These are phyloP conservation scores for Aotearoamyces nothofagi DNA, from an alignment of 2,329 filamentous ascomycete species.

Conservation along the genomic window DNA sequence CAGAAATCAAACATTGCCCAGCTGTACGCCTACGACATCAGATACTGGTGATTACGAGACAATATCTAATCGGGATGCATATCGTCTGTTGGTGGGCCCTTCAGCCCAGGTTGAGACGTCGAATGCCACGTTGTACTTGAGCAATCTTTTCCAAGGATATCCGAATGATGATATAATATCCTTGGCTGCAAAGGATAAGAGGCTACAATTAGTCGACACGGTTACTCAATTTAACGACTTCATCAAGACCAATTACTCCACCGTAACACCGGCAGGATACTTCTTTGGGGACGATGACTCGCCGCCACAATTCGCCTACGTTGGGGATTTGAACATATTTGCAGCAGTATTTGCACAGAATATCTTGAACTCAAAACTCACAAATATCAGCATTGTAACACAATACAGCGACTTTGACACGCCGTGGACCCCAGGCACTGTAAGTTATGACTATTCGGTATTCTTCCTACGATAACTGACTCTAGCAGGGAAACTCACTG, in stretches of 20 bases:
- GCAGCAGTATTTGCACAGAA: constrained; percentile 49
- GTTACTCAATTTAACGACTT: constrained; percentile 53
- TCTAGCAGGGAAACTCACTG: constrained; percentile 57
- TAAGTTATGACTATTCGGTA: too few species aligned
- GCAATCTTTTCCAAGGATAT: constrained; percentile 10
- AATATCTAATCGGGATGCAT: constrained; percentile 8
- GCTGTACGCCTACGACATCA: constrained; percentile 35
- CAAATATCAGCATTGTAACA: constrained; percentile 53
- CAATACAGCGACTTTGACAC: constrained; percentile 63
- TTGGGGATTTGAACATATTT: constrained; percentile 42
- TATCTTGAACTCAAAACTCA: constrained; percentile 47
- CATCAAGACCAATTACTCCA: constrained; percentile 45
- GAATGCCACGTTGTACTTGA: constrained; percentile 8
- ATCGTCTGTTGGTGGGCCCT: constrained; percentile 26
- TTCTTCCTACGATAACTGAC: too few species aligned
- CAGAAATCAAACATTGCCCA: constrained; percentile 32
- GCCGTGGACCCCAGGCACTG: constrained; percentile 52
- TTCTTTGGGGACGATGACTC: constrained; percentile 51
- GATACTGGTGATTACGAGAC: constrained; percentile 20
- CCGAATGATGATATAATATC: constrained; percentile 9
- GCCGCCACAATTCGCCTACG: constrained; percentile 54
- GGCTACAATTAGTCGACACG: constrained; percentile 38
- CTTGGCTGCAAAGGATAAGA: too few species aligned
- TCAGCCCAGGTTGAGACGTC: constrained; percentile 19
- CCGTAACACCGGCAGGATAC: constrained; percentile 64